These are phyloP conservation scores for Tephrocybe sp. DNA, from an alignment of 768 basidiomycete genomes.

Conservation along the genomic window DNA sequence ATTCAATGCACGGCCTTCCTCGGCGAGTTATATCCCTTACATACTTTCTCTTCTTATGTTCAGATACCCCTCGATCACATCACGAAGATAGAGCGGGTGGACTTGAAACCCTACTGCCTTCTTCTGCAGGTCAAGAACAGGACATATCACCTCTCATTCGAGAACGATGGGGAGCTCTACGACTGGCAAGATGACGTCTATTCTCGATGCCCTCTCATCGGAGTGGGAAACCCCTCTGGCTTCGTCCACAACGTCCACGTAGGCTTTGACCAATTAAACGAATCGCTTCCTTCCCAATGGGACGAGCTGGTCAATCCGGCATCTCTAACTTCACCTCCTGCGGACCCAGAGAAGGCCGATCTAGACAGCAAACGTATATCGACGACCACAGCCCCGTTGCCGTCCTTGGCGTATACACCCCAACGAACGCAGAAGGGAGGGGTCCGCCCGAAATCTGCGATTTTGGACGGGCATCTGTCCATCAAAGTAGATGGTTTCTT, in stretches of 20 bases:
- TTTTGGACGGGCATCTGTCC: conserved; percentile 58
- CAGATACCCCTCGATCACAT: conserved; percentile 32
- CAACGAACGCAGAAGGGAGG: conserved; percentile 6
- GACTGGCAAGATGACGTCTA: conserved; percentile 48
- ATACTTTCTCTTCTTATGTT: not conserved
- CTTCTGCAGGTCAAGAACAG: conserved; percentile 30
- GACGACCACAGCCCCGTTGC: not conserved
- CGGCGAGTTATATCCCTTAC: no score
- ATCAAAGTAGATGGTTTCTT: conserved; percentile 75
- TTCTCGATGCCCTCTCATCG: conserved; percentile 35
- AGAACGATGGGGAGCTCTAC: conserved; percentile 38
- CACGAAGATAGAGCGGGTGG: conserved; percentile 37
- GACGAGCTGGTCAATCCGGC: conserved; percentile 8
- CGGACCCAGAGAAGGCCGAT: conserved; percentile 8
- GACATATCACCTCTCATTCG: conserved; percentile 34
- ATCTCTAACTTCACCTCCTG: not conserved
- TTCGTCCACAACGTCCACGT: conserved; percentile 42
- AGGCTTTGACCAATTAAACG: conserved; percentile 28
- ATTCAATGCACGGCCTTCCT: not conserved
- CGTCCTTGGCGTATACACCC: conserved; percentile 15
- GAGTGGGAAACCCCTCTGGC: conserved; percentile 32
- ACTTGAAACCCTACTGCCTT: conserved; percentile 35
- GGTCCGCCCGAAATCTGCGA: conserved; percentile 21
- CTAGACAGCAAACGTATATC: conserved; percentile 4
- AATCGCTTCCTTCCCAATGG: conserved; percentile 20